These are phyloP conservation scores for Penicillium nucicola DNA, from an alignment of 495 filamentous ascomycete genomes.

Conservation along the genomic window DNA sequence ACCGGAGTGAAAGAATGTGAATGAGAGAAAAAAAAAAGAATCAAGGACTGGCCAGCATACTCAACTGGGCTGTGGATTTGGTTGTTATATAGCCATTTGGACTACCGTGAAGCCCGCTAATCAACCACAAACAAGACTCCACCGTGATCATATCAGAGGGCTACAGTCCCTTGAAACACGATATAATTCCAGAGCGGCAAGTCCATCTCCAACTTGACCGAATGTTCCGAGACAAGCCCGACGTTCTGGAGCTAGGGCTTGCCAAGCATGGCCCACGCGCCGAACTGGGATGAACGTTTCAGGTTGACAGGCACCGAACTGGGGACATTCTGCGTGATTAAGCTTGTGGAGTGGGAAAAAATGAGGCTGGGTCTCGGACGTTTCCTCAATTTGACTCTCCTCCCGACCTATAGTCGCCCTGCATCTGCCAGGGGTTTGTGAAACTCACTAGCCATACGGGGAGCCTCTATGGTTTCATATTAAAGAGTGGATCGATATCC, in stretches of 20 bases:
- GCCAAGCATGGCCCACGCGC: conserved; percentile 26
- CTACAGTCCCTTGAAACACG: conserved; percentile 17
- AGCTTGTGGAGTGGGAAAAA: neutral
- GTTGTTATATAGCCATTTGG: conserved; percentile 11
- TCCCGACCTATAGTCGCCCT: neutral
- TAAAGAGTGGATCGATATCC: neutral
- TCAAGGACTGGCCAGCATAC: conserved; percentile 17
- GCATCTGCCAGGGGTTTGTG: neutral
- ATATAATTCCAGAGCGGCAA: conserved; percentile 5
- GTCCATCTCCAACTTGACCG: neutral
- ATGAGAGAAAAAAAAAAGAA: conserved; percentile 11
- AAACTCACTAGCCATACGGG: neutral
- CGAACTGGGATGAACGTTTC: conserved; percentile 22
- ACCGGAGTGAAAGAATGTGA: conserved; percentile 33
- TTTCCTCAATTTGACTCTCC: neutral
- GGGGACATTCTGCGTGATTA: neutral
- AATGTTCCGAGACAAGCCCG: conserved; percentile 12
- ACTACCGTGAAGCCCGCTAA: conserved; percentile 1
- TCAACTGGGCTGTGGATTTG: conserved; percentile 1
- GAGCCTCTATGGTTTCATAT: neutral
- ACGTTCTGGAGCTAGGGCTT: conserved; percentile 12
- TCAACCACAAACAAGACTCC: conserved; percentile 18
- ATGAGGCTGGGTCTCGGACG: neutral
- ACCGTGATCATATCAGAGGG: neutral
- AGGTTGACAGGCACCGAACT: no score